phyloP scores from a whole-genome alignment of 1,139 yeast genomes.

The Yamadazyma sp. region DNA sequence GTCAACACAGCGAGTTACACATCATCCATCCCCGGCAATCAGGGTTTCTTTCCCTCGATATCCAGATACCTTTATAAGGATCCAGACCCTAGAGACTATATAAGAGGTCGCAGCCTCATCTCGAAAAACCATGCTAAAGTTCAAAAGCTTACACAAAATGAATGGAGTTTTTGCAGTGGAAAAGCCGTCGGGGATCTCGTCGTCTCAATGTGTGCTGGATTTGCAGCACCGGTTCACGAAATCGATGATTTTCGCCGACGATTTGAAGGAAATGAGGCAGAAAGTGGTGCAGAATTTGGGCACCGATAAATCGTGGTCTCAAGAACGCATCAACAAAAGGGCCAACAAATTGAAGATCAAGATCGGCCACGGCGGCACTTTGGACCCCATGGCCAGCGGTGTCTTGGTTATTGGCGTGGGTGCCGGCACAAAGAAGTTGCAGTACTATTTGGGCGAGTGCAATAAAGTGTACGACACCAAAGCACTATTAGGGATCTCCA shows the following conservation, averaged over 20 bases:
- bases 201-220: constrained; percentile 67
- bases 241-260: constrained; percentile 58
- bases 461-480: constrained; percentile 78
- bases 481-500: constrained; percentile 84
- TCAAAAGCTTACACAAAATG: constrained; percentile 35
- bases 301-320: constrained; percentile 49
- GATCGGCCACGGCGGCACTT: constrained; percentile 97
- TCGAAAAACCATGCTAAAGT: constrained; percentile 1
- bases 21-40: constrained; percentile 55
- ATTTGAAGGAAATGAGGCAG: constrained; percentile 43
- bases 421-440: constrained; percentile 78
- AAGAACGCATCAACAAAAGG: constrained; percentile 44
- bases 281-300: constrained; percentile 35
- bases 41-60: constrained; percentile 54
- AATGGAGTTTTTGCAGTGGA: constrained; percentile 92
- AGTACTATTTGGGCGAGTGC: constrained; percentile 68
- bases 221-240: constrained; percentile 63
- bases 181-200: constrained; percentile 85
- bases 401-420: constrained; percentile 91
- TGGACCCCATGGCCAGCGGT: constrained; percentile 94
- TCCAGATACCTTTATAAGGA: constrained; percentile 2
- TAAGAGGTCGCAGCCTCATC: constrained; percentile 1
- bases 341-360: constrained; percentile 63
- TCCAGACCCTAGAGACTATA: no score
- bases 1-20: constrained; percentile 23